A percentile compares a stretch with the other conserved stretches of the same genome.
These are phyloP conservation scores for Crotalaria pallida DNA, from an alignment of 306 rosid genomes.

Conservation along the genomic window DNA sequence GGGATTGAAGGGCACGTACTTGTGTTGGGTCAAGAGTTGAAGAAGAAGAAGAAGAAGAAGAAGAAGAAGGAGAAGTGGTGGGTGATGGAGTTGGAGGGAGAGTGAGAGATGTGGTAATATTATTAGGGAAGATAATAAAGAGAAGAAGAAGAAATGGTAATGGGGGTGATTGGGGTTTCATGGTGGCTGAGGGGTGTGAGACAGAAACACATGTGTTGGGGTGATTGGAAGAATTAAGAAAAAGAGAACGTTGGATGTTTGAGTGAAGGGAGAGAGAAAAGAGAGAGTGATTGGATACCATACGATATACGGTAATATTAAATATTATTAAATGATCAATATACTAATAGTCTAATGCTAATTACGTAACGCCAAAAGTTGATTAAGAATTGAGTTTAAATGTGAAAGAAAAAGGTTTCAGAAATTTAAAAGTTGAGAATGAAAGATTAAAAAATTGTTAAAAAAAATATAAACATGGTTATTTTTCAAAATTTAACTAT, in stretches of 20 bases:
- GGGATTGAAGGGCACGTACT: slow-evolving; percentile 74
- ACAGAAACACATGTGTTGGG: neutral
- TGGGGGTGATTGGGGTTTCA: slow-evolving; percentile 22
- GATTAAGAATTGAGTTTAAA: too few relatives aligned
- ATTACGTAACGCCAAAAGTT: too few relatives aligned
- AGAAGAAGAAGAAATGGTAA: neutral
- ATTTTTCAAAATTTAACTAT: too few relatives aligned
- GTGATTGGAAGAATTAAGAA: neutral
- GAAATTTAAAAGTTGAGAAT: too few relatives aligned
- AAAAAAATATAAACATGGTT: too few relatives aligned
- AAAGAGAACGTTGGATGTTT: neutral
- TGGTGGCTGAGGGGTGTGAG: slow-evolving; percentile 19
- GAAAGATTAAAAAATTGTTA: too few relatives aligned
- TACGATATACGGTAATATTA: too few relatives aligned
- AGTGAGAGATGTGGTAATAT: slow-evolving; percentile 10
- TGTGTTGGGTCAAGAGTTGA: slow-evolving; percentile 77
- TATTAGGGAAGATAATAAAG: slow-evolving; percentile 11
- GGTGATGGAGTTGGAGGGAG: slow-evolving; percentile 23
- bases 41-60: neutral
- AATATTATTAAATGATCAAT: too few relatives aligned
- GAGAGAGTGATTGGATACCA: neutral
- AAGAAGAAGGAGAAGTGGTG: neutral
- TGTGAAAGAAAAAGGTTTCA: too few relatives aligned
- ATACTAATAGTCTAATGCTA: too few relatives aligned
- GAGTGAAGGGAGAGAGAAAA: neutral